Evolutionary conservation across 2,329 filamentous ascomycete species (phyloP), one percentile per base, ranked within the genome.

Genomic region (Coniella lustricola): DNA sequence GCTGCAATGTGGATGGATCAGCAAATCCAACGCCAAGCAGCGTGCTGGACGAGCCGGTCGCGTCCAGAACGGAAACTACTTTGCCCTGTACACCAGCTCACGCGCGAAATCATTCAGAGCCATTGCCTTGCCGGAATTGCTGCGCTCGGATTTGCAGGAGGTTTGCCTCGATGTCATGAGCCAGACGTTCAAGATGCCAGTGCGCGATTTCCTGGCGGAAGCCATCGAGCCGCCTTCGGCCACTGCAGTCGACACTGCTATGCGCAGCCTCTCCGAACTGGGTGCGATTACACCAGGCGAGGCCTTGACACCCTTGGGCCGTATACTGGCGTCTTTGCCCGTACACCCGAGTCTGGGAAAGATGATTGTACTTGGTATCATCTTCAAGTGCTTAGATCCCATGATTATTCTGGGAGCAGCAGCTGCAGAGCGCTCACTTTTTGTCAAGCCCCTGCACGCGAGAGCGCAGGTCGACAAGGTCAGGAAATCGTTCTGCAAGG

Each of bases 371-470:
- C 59, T 77, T 9, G 74, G 74, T 5, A 59, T 74, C 21, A 66
- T 77, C 39, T 77, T 77, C 60, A 64, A 66, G 33, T 77, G 74
- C 54, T 60, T 77, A 4, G 71, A 76, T 52, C 71, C 73, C 0
- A 67, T 76, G 55, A 54, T 77, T 22, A 66, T 74, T 22, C 54
- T 73, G 4, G 71, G 66, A 7, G 51, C 50, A 16, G 50, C 48
- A 25, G 49, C 48, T 2, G 31, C 38, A 2, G 41, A 50, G 31
- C 49, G 44, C 3, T 20, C 34, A 1, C 16, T 56, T 2, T 50
- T 56, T 37, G 10, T 31, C 4, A 7, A 10, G 14, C 44, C 42
- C 10, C 16, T 25, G 2, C 13, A 43, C 3, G 8, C n/a, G 13
- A 39, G 16, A 17, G 4, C 1, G 17, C 8, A 13, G 13, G 37